Base-by-base conservation (phyloP, 2,329 filamentous ascomycete species). In the Penicillium sp. region DNA sequence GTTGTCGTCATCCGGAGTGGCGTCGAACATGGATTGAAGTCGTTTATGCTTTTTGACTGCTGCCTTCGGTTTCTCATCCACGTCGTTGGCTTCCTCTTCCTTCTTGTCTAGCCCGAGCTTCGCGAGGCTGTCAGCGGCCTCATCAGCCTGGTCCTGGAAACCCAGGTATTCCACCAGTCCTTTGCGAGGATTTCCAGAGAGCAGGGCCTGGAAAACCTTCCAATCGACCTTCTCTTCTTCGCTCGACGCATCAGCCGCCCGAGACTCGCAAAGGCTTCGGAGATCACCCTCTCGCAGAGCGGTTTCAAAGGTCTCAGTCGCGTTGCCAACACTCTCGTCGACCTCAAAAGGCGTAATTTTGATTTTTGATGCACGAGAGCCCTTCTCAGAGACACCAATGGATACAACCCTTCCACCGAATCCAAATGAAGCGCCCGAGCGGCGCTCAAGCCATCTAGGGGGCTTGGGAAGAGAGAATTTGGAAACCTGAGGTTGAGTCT, bases 151-250 rank as follows among this genome's bases (percentile, higher is more conserved):
- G 41, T 83, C 79, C 18, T 78, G 72, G 64, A 96, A 90, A n/a
- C 90, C 92, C 12, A 98, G 76, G 60, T 93, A 89, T 51, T 93
- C 84, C 14, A 92, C 77, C 40, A 98, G 82, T 60, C 85, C 82
- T 60, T 84, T 83, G 28, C 89, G 80, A n/a, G 88, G 84, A 56
- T 90, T 89, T 18, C 84, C 80, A 3, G 85, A 82, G 32, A 90
- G 83, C 44, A 98, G 67, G 2, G 88, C 92, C 63, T 92, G 82
- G 62, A 98, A 86, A 25, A 96, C 87, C 49, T 84, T 84, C 92
- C 92, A 98, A 64, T 96, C 90, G 3, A 85, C 84, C 71, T 88
- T 95, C 61, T 96, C 92, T 50, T 94, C 87, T 1, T 95, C 89
- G 0, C 80, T 85, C 56, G 79, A 80, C 12, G 89, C 83, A 44